A percentile compares a stretch with the other conserved stretches of the same genome.
Evolutionary conservation across 2,329 filamentous ascomycete genomes (phyloP).

Genomic region (Alternaria novae-zelandiae): DNA sequence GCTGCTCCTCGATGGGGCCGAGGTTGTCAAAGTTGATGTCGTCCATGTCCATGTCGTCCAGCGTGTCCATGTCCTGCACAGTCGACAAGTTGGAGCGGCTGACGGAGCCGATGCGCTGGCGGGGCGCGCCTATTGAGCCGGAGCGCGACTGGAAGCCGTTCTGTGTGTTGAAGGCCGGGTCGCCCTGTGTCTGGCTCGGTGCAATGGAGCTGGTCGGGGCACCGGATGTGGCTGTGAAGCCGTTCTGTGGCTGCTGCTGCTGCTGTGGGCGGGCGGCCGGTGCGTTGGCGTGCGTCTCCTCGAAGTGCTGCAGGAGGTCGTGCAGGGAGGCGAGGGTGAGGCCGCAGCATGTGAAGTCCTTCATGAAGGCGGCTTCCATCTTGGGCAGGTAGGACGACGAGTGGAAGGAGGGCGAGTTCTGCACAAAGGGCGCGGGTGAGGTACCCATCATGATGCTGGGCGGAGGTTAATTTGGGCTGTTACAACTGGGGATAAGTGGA

Average conservation of each 20-base stretch:
- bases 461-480: slow-evolving; percentile 29
- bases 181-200: slow-evolving; percentile 53
- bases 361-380: slow-evolving; percentile 96
- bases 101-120: slow-evolving; percentile 50
- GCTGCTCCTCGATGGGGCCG: slow-evolving; percentile 71
- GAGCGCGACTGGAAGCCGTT: slow-evolving; percentile 48
- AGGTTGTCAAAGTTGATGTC: slow-evolving; percentile 90
- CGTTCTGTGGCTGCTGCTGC: slow-evolving; percentile 56
- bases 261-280: slow-evolving; percentile 59
- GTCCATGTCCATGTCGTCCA: slow-evolving; percentile 91
- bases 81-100: slow-evolving; percentile 50
- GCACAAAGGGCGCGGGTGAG: slow-evolving; percentile 78
- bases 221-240: slow-evolving; percentile 39
- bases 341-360: slow-evolving; percentile 94
- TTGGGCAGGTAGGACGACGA: slow-evolving; percentile 96
- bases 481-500: slow-evolving; percentile 2
- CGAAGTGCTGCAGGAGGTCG: slow-evolving; percentile 94
- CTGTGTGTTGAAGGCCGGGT: slow-evolving; percentile 45
- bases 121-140: slow-evolving; percentile 47
- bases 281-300: slow-evolving; percentile 86
- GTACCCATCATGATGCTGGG: slow-evolving; percentile 93
- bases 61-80: slow-evolving; percentile 73
- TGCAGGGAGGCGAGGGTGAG: slow-evolving; percentile 88
- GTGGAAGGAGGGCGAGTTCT: slow-evolving; percentile 93
- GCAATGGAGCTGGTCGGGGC: slow-evolving; percentile 46